Conservation (phyloP, 2,329 filamentous ascomycete genomes). For the Colletotrichum sp. region DNA sequence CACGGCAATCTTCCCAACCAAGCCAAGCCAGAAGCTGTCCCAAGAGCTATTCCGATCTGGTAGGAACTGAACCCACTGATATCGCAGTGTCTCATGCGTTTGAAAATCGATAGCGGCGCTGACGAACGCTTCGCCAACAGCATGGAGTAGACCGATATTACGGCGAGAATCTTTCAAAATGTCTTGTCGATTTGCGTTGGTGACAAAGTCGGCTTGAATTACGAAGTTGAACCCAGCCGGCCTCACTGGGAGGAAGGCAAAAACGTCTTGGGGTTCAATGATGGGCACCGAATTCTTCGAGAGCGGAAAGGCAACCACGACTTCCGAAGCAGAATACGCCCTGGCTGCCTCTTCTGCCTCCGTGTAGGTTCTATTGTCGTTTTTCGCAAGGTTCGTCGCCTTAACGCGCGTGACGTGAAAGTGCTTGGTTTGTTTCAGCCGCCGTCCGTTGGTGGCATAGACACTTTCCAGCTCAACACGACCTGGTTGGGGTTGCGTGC, state of each 20-base stretch:
- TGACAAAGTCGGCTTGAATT: slow-evolving; percentile 56
- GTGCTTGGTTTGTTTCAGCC: accelerated
- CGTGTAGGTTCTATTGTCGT: not conserved
- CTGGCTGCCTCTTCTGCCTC: slow-evolving; percentile 31
- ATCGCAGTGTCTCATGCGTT: not conserved
- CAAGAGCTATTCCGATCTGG: not conserved
- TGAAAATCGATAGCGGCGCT: not conserved
- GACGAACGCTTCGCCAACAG: not conserved
- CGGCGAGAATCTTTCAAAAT: slow-evolving; percentile 26
- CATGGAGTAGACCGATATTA: not conserved
- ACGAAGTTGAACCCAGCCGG: slow-evolving; percentile 50
- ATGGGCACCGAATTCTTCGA: slow-evolving; percentile 34
- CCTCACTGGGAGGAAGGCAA: not conserved
- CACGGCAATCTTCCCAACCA: too few species aligned
- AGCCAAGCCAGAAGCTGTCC: not conserved
- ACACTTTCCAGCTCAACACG: not conserved
- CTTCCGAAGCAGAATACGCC: slow-evolving; percentile 21
- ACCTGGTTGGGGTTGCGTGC: not conserved
- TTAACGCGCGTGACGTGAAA: not conserved
- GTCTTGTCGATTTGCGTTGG: slow-evolving; percentile 47
- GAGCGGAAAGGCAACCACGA: slow-evolving; percentile 53
- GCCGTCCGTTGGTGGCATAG: not conserved
- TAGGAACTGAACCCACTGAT: not conserved
- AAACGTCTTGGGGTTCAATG: slow-evolving; percentile 44
- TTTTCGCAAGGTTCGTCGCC: not conserved